These are phyloP conservation scores for Skeletonema costatum DNA, from an alignment of 108 stramenopile genomes.

Conservation along the genomic window DNA sequence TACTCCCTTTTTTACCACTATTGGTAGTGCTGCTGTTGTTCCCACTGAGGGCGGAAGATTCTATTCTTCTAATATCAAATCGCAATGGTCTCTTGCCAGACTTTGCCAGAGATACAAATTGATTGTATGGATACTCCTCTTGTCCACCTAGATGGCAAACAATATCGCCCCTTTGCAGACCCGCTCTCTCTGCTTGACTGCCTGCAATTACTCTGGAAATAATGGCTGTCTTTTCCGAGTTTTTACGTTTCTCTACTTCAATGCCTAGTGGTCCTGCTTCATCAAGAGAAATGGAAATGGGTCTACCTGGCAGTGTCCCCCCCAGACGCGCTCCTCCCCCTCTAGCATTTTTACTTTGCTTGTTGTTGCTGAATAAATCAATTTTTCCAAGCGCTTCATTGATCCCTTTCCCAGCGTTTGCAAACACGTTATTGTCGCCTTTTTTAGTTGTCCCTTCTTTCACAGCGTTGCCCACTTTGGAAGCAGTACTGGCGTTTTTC, in stretches of 20 bases:
- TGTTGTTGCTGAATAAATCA: constrained; percentile 21
- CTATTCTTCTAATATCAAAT: constrained; percentile 59
- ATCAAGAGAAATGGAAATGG: constrained; percentile 50
- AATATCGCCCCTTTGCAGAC: constrained; percentile 75
- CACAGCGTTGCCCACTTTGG: constrained; percentile 10
- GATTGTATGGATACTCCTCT: constrained; percentile 71
- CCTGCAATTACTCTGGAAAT: constrained; percentile 52
- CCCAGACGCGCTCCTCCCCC: constrained; percentile 68
- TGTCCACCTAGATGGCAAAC: constrained; percentile 74
- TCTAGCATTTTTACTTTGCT: constrained; percentile 29
- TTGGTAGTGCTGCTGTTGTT: constrained; percentile 11
- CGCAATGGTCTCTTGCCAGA: constrained; percentile 53
- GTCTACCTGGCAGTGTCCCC: constrained; percentile 59
- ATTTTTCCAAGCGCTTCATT: constrained; percentile 39
- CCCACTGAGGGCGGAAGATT: constrained; percentile 33
- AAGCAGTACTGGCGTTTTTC: constrained; percentile 4
- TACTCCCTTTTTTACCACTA: constrained; percentile 32
- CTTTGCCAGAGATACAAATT: constrained; percentile 62
- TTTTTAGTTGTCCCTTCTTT: not conserved
- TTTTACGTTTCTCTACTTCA: constrained; percentile 58
- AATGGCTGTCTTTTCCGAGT: constrained; percentile 57
- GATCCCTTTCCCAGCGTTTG: constrained; percentile 48
- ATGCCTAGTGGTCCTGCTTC: constrained; percentile 69
- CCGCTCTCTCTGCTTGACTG: constrained; percentile 62
- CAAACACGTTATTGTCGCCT: constrained; percentile 28